phyloP scores from a whole-genome alignment of 2,329 filamentous ascomycete species.

The Trichoderma aggressivum region DNA sequence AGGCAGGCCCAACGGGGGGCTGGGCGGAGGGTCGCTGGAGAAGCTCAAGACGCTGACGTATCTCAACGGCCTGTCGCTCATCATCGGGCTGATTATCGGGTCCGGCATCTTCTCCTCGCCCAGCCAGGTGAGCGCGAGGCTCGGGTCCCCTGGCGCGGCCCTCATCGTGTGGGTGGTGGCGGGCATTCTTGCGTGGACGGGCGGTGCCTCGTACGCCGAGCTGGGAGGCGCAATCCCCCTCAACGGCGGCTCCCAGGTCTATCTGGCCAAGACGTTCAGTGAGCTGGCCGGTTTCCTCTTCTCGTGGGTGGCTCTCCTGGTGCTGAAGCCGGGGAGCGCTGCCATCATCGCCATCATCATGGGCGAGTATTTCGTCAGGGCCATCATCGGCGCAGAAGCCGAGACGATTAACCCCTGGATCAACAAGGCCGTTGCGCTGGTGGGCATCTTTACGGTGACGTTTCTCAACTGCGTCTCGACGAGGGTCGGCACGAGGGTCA shows the following conservation, averaged over 20 bases:
- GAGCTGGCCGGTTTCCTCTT: slow-evolving; percentile 92
- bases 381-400: slow-evolving; percentile 80
- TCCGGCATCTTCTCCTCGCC: slow-evolving; percentile 96
- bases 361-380: slow-evolving; percentile 92
- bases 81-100: slow-evolving; percentile 91
- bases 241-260: slow-evolving; percentile 91
- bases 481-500: slow-evolving; percentile 77
- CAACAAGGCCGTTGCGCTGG: slow-evolving; percentile 80
- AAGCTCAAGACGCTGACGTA: slow-evolving; percentile 96
- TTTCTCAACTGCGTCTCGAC: slow-evolving; percentile 89
- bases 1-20: slow-evolving; percentile 43
- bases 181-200: slow-evolving; percentile 93
- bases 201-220: slow-evolving; percentile 91
- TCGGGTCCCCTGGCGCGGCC: slow-evolving; percentile 85
- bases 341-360: slow-evolving; percentile 98
- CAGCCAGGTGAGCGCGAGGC: slow-evolving; percentile 86
- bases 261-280: slow-evolving; percentile 93
- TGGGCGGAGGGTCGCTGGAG: slow-evolving; percentile 79
- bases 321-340: slow-evolving; percentile 87
- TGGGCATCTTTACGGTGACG: slow-evolving; percentile 73
- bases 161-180: slow-evolving; percentile 90
- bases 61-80: slow-evolving; percentile 84
- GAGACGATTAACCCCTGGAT: slow-evolving; percentile 80
- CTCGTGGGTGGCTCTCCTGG: slow-evolving; percentile 91
- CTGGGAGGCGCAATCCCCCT: slow-evolving; percentile 92